Base-by-base conservation (phyloP, 768 basidiomycete species). In the Calvatia gigantea region DNA sequence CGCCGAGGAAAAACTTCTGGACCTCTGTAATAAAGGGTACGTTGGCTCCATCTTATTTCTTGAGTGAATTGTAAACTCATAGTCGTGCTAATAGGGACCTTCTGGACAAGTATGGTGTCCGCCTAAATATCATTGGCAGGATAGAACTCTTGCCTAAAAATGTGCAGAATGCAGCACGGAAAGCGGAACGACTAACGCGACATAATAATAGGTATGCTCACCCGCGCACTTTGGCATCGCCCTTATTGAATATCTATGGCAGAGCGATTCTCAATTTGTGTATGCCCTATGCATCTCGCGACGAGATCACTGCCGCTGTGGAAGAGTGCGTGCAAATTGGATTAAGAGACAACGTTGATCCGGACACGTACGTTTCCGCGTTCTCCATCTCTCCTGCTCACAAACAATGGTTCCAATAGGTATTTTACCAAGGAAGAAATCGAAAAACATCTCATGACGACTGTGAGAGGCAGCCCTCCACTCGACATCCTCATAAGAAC, bases 231-330 rank as follows among this genome's bases (percentile, higher is more conserved):
- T 9, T 33, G 41, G 11, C 29, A 1, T 28, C 25, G 39, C 31
- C 9, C 15, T 17, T 57, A 33, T 37, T 41, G 33, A 58, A 48
- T 21, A 29, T 14, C 28, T 32, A 15, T 19, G 47, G 17, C 53
- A 98, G 95, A 29, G 85, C 90, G 1, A 87, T 95, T 25, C 76
- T 98, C 32, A 98, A 98, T 65, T 74, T 98, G 4, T 93, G 91
- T 71, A 92, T 94, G 78, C 87, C 96, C 0, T 99, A 98, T 65
- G 79, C 93, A 4, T 89, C 94, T 1, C 81, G 88, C 27, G 91
- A 99, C 65, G 97, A 99, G 69, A 94, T 98, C 11, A 81, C 90
- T 2, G 82, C 83, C 0, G 91, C 96, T 0, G 81, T 98, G 2
- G 74, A 84, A 58, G 69, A 73, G 1, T 74, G 73, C 33, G 74